Base-by-base conservation (phyloP, 768 basidiomycete species). In the Glaciozyma martinii region DNA sequence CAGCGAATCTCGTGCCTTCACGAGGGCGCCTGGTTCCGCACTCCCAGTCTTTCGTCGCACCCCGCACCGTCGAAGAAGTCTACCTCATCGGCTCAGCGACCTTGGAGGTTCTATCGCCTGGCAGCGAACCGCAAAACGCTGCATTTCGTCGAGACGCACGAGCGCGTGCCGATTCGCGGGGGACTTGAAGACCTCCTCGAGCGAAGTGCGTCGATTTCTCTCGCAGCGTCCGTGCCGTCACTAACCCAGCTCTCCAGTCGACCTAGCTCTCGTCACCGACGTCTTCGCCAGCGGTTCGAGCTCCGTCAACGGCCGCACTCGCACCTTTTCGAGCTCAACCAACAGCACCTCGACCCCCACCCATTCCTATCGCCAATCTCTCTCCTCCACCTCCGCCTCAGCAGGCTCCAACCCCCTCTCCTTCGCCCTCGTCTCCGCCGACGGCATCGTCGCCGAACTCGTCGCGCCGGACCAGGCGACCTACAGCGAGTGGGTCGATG, bases 401-500 rank as follows among this genome's bases (percentile, higher is more conserved):
- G n/a, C 56, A 30, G 18, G 9, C 52, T 40, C 37, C 12, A 56
- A 27, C 32, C 83, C 85, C 0, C 79, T 88, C 29, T 88, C 88
- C 5, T 91, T 91, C 76, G 87, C 87, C 13, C 77, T 92, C 57
- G 76, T 89, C 59, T 85, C 82, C 63, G 33, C 62, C n/a, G 55
- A 80, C 83, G 10, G 83, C 81, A 85, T 86, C 3, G 74, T 90
- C 63, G 88, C 86, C 6, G 87, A 90, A 74, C 82, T 86, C 63
- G 85, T 89, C 71, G 87, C 89, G 5, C 83, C 85, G 33, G 84
- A 90, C 75, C 81, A 83, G 59, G 84, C 85, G 23, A 80, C 86
- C 23, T 92, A 88, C 86, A 87, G 89, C 21, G 91, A 94, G 77
- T 94, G 91, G 91, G 89, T 89, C 3, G 91, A 94, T 75, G 91